Conservation (phyloP, 192 early-diverging fungal genomes). For the Backusella luteola region DNA sequence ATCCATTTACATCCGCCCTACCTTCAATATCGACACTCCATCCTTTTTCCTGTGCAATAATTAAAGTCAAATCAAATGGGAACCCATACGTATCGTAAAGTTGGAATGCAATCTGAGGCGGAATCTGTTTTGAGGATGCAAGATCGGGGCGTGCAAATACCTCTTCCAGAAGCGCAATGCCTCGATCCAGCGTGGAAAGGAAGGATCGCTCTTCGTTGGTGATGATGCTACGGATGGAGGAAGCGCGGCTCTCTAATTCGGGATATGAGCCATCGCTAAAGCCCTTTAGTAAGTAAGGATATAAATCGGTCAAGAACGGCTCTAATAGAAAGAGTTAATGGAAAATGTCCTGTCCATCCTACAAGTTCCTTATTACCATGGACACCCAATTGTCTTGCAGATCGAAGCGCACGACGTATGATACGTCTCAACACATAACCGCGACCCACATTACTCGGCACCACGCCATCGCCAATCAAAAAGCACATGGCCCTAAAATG, state of each 20-base stretch:
- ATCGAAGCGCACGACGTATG: slow-evolving; percentile 54
- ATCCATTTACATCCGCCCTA: not conserved
- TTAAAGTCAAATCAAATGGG: slow-evolving; percentile 51
- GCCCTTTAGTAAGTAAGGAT: slow-evolving; percentile 43
- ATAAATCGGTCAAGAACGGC: slow-evolving; percentile 50
- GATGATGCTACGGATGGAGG: slow-evolving; percentile 42
- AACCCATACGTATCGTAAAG: slow-evolving; percentile 61
- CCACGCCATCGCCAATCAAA: slow-evolving; percentile 57
- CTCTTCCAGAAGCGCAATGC: slow-evolving; percentile 44
- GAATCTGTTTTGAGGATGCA: slow-evolving; percentile 33
- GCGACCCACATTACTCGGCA: slow-evolving; percentile 53
- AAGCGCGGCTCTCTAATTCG: slow-evolving; percentile 38
- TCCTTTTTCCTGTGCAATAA: slow-evolving; percentile 55
- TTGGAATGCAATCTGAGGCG: slow-evolving; percentile 49
- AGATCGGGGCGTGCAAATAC: slow-evolving; percentile 42
- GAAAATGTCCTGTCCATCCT: too few species aligned
- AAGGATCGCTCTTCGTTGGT: slow-evolving; percentile 49
- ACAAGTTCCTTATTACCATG: slow-evolving; percentile 20
- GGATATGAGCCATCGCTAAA: slow-evolving; percentile 42
- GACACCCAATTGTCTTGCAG: slow-evolving; percentile 55
- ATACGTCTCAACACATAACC: slow-evolving; percentile 62
- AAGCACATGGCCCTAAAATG: slow-evolving; percentile 56
- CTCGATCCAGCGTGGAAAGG: slow-evolving; percentile 46
- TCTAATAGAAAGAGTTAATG: slow-evolving; percentile 11
- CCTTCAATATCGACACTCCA: slow-evolving; percentile 53